These are phyloP conservation scores for Globisporangium acanthophoron DNA, from an alignment of 352 stramenopile genomes.

Conservation along the genomic window DNA sequence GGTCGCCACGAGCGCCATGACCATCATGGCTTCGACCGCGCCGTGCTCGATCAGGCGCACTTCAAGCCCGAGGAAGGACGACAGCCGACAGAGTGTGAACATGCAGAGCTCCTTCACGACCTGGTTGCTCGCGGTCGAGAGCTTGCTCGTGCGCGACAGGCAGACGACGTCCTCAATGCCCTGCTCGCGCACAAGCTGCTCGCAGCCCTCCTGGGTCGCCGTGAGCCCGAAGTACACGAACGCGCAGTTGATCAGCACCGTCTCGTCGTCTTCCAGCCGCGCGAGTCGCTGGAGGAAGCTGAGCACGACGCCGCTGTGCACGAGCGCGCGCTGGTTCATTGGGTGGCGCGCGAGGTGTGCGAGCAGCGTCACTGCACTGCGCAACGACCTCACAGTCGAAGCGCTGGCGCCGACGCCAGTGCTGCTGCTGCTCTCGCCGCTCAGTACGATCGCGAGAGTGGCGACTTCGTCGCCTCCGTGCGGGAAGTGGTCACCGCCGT, in stretches of 20 bases:
- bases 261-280: slow-evolving; percentile 32
- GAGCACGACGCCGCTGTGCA: slow-evolving; percentile 53
- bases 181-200: slow-evolving; percentile 66
- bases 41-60: slow-evolving; percentile 65
- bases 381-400: slow-evolving; percentile 1
- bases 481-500: slow-evolving; percentile 43
- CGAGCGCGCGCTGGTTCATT: slow-evolving; percentile 46
- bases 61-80: slow-evolving; percentile 56
- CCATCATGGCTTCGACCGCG: slow-evolving; percentile 60
- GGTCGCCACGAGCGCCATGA: slow-evolving; percentile 67
- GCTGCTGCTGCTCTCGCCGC: slow-evolving; percentile 17
- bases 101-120: slow-evolving; percentile 67
- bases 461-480: slow-evolving; percentile 56
- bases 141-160: slow-evolving; percentile 38
- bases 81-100: slow-evolving; percentile 61
- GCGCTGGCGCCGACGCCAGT: not conserved
- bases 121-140: slow-evolving; percentile 28
- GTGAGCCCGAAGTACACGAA: slow-evolving; percentile 68
- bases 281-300: slow-evolving; percentile 49
- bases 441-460: slow-evolving; percentile 35
- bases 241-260: slow-evolving; percentile 60
- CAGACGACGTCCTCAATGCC: slow-evolving; percentile 68
- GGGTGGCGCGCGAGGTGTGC: slow-evolving; percentile 53
- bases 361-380: slow-evolving; percentile 53
- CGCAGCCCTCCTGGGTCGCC: slow-evolving; percentile 56